A percentile compares a stretch with the other conserved stretches of the same genome.
Conservation (phyloP, 2,329 filamentous ascomycete genomes). For the Fusarium udum region DNA sequence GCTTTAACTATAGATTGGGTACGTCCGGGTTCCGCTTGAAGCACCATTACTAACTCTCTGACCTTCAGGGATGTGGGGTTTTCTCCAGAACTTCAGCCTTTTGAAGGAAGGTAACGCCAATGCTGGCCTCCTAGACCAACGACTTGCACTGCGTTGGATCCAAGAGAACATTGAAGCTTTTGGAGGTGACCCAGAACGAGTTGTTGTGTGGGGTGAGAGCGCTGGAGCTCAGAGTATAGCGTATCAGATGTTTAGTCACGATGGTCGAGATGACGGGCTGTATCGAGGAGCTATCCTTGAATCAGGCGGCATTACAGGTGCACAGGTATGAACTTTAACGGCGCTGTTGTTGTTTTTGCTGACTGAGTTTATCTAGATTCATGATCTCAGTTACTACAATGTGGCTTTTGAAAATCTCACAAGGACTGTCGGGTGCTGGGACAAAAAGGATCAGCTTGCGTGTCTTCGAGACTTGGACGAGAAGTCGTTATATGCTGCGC, state of each 20-base stretch:
- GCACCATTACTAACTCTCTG: neutral
- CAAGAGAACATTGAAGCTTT: conserved; percentile 64
- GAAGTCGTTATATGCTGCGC: conserved; percentile 47
- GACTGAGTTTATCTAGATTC: conserved; percentile 11
- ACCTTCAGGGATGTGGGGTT: conserved; percentile 56
- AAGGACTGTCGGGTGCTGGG: conserved; percentile 45
- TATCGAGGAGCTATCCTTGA: conserved; percentile 65
- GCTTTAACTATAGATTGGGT: conserved; percentile 63
- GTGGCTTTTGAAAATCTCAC: conserved; percentile 43
- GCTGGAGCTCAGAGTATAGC: conserved; percentile 53
- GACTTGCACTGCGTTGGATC: conserved; percentile 60
- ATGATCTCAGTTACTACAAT: conserved; percentile 42
- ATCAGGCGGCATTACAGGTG: conserved; percentile 53
- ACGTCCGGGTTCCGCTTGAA: neutral
- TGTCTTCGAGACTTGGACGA: conserved; percentile 50
- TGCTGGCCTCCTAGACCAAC: conserved; percentile 61
- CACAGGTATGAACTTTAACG: conserved; percentile 14
- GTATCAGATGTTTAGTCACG: conserved; percentile 64
- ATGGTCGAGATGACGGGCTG: conserved; percentile 63
- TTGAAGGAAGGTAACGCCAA: conserved; percentile 55
- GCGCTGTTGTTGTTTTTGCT: neutral
- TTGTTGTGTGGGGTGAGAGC: conserved; percentile 60
- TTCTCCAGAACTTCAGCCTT: conserved; percentile 58
- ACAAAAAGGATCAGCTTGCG: conserved; percentile 47
- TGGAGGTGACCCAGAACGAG: conserved; percentile 57